A percentile compares a stretch with the other conserved stretches of the same genome.
phyloP scores from a whole-genome alignment of 192 early-diverging fungal genomes.

The Backusella sp. region DNA sequence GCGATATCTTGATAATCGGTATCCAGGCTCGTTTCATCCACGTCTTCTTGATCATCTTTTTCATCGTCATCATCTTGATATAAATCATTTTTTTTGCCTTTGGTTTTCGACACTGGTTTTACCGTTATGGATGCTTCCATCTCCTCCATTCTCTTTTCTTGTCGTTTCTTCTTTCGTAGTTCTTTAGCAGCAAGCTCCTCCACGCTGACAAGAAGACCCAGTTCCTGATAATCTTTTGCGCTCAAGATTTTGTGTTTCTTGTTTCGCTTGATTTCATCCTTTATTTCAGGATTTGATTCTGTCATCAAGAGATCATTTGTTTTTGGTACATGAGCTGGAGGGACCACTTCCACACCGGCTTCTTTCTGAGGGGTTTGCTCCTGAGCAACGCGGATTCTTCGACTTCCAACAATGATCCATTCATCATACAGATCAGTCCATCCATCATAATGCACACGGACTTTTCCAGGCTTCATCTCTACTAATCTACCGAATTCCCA shows the following conservation, averaged over 20 bases:
- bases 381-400: slow-evolving; percentile 27
- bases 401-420: slow-evolving; percentile 52
- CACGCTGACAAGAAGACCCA: slow-evolving; percentile 19
- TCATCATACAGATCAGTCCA: slow-evolving; percentile 54
- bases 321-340: slow-evolving; percentile 1
- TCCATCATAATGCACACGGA: slow-evolving; percentile 52
- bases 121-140: neutral
- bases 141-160: neutral
- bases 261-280: slow-evolving; percentile 16
- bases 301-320: slow-evolving; percentile 23
- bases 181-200: slow-evolving; percentile 10
- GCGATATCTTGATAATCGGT: neutral
- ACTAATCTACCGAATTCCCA: slow-evolving; percentile 50
- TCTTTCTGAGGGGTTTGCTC: neutral
- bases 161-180: slow-evolving; percentile 7
- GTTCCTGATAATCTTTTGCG: slow-evolving; percentile 25
- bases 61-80: neutral
- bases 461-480: slow-evolving; percentile 39
- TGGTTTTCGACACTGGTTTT: neutral
- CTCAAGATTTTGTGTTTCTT: slow-evolving; percentile 19
- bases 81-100: neutral
- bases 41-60: neutral
- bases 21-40: neutral
- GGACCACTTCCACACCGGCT: neutral
- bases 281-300: slow-evolving; percentile 30